phyloP scores from a whole-genome alignment of 495 filamentous ascomycete genomes.

The Cryomyces antarcticus region DNA sequence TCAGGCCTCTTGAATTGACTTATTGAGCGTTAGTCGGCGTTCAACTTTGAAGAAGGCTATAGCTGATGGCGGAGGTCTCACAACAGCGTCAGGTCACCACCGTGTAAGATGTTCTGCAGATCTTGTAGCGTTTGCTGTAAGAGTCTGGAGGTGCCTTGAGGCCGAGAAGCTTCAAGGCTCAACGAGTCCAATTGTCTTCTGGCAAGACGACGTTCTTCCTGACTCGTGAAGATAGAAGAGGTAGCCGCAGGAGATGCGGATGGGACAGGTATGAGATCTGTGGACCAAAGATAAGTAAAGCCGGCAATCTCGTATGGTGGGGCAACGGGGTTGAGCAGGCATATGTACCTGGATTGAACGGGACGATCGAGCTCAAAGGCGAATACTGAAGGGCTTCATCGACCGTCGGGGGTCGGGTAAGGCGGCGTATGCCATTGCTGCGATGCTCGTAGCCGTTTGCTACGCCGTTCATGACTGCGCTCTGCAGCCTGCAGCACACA shows the following conservation, averaged over 20 bases:
- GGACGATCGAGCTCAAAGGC: slow-evolving; percentile 71
- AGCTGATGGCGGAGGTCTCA: slow-evolving; percentile 22
- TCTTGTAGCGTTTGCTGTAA: slow-evolving; percentile 29
- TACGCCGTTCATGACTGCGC: background rate
- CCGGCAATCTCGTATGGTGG: background rate
- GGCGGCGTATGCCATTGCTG: background rate
- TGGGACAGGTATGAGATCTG: slow-evolving; percentile 56
- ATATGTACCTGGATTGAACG: slow-evolving; percentile 58
- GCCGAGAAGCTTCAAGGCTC: slow-evolving; percentile 11
- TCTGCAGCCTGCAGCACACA: background rate
- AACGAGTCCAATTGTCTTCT: slow-evolving; percentile 10
- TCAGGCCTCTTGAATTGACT: slow-evolving; percentile 46
- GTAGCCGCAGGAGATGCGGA: slow-evolving; percentile 24
- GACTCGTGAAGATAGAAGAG: slow-evolving; percentile 21
- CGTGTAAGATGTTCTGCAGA: slow-evolving; percentile 47
- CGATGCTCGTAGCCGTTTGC: background rate
- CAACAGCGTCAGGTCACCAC: slow-evolving; percentile 51
- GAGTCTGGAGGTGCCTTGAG: slow-evolving; percentile 9
- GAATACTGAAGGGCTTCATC: slow-evolving; percentile 82
- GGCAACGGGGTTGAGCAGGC: background rate
- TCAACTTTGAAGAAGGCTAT: slow-evolving; percentile 2
- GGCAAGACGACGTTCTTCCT: slow-evolving; percentile 10
- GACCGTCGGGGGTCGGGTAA: slow-evolving; percentile 34
- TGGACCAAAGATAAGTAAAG: background rate
- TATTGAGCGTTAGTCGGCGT: slow-evolving; percentile 5